These are phyloP conservation scores for Citrus inodora DNA, from an alignment of 345 rosid genomes.

Conservation along the genomic window DNA sequence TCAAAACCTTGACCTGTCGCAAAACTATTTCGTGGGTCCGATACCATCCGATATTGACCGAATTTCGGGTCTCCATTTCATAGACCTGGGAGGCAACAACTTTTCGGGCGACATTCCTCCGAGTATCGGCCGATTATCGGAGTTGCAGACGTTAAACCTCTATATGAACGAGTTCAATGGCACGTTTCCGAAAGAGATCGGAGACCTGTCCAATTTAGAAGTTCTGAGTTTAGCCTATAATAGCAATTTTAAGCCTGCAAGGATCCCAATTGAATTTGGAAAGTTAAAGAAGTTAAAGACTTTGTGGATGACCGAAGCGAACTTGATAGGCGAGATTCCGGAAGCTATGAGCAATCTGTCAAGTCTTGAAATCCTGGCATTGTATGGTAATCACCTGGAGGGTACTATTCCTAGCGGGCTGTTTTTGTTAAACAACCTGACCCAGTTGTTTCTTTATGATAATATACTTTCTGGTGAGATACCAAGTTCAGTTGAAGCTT, in stretches of 20 bases:
- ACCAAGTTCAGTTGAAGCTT: conserved; percentile 42
- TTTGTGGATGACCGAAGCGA: conserved; percentile 44
- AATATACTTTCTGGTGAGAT: conserved; percentile 59
- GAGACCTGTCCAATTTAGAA: conserved; percentile 58
- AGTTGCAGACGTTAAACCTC: conserved; percentile 37
- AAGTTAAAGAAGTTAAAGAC: conserved; percentile 43
- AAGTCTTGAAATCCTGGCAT: conserved; percentile 49
- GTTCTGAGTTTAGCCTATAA: conserved; percentile 41
- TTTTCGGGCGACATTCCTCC: conserved; percentile 76
- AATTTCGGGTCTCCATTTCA: conserved; percentile 40
- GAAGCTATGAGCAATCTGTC: conserved; percentile 37
- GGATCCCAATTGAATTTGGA: conserved; percentile 64
- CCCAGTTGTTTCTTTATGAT: conserved; percentile 28
- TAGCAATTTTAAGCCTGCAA: conserved; percentile 40
- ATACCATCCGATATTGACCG: conserved; percentile 60
- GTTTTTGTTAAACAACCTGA: conserved; percentile 54
- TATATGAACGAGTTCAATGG: conserved; percentile 54
- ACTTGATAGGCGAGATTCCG: conserved; percentile 68
- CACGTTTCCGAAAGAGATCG: conserved; percentile 76
- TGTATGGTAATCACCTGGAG: conserved; percentile 43
- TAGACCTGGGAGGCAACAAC: conserved; percentile 51
- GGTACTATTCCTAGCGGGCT: conserved; percentile 51
- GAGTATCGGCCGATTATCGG: conserved; percentile 38
- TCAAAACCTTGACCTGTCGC: conserved; percentile 50
- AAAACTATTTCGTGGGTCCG: conserved; percentile 59